These are phyloP conservation scores for Pseudogymnoascus destructans DNA, from an alignment of 2,329 filamentous ascomycete species.

Conservation along the genomic window DNA sequence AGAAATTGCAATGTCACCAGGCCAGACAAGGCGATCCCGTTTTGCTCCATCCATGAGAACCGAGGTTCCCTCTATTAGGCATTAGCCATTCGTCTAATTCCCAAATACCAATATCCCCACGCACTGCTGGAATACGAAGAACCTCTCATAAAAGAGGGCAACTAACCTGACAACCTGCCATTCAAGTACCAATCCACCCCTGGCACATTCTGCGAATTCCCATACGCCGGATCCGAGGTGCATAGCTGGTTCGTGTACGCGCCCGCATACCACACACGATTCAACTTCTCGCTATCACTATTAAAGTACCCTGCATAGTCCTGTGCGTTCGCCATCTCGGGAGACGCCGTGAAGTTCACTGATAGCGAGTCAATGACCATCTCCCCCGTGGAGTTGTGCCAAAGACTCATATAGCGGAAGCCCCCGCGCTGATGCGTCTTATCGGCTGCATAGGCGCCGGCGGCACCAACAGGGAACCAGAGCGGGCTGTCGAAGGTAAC, in stretches of 20 bases:
- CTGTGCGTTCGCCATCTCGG: neutral
- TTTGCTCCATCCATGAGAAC: slow-evolving; percentile 37
- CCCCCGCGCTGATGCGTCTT: slow-evolving; percentile 31
- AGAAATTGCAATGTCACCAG: slow-evolving; percentile 45
- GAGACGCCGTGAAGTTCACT: slow-evolving; percentile 31
- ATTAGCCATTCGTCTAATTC: neutral
- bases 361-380: slow-evolving; percentile 27
- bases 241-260: slow-evolving; percentile 24
- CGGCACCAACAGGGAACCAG: slow-evolving; percentile 32
- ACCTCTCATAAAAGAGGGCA: neutral
- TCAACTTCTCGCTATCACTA: slow-evolving; percentile 26
- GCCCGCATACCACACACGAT: slow-evolving; percentile 29
- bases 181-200: neutral
- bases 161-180: neutral
- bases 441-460: slow-evolving; percentile 31
- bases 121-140: neutral
- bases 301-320: slow-evolving; percentile 22
- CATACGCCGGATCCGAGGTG: slow-evolving; percentile 21
- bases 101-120: neutral
- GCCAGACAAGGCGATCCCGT: slow-evolving; percentile 42
- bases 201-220: slow-evolving; percentile 13
- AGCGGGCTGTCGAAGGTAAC: slow-evolving; percentile 34
- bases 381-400: slow-evolving; percentile 31
- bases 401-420: slow-evolving; percentile 34
- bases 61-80: slow-evolving; percentile 16